A percentile compares a stretch with the other conserved stretches of the same genome.
Conservation (phyloP, 2,329 filamentous ascomycete genomes). For the Podosphaera xanthii region DNA sequence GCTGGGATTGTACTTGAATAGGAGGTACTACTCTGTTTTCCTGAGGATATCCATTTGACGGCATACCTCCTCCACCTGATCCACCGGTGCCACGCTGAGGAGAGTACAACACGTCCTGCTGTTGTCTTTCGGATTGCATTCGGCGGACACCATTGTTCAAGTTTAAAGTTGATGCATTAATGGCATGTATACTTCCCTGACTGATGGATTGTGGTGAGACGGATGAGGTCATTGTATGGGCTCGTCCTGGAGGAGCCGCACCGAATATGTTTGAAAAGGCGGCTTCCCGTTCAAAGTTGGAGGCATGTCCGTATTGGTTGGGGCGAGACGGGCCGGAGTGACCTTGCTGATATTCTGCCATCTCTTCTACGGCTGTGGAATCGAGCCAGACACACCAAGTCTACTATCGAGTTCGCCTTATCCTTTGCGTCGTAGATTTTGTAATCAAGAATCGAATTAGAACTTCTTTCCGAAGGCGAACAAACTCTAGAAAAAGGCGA, state of each 20-base stretch:
- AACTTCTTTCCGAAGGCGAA: neutral
- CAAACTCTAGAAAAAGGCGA: neutral
- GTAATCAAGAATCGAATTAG: neutral
- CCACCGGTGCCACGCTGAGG: constrained; percentile 7
- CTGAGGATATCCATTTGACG: constrained; percentile 26
- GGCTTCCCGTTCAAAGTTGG: constrained; percentile 60
- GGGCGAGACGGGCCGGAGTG: constrained; percentile 28
- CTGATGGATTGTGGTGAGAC: constrained; percentile 31
- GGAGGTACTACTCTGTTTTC: constrained; percentile 18
- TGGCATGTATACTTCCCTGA: constrained; percentile 56
- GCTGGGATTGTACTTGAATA: constrained; percentile 19
- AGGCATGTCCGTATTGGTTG: constrained; percentile 21
- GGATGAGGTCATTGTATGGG: constrained; percentile 84
- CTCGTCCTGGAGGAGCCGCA: constrained; percentile 61
- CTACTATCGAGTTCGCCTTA: constrained; percentile 1
- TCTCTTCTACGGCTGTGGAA: constrained; percentile 4
- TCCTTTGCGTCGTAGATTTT: neutral
- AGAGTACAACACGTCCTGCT: constrained; percentile 17
- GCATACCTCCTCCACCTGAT: constrained; percentile 18
- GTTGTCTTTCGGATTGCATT: constrained; percentile 35
- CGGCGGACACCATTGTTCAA: constrained; percentile 33
- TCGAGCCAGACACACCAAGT: neutral
- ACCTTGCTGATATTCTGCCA: constrained; percentile 40
- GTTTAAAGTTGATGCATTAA: constrained; percentile 23
- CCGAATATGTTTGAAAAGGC: constrained; percentile 95